Evolutionary conservation across 208 protist genomes (phyloP), one percentile per base, ranked within the genome.

Genomic region (Leishmania mexicana): DNA sequence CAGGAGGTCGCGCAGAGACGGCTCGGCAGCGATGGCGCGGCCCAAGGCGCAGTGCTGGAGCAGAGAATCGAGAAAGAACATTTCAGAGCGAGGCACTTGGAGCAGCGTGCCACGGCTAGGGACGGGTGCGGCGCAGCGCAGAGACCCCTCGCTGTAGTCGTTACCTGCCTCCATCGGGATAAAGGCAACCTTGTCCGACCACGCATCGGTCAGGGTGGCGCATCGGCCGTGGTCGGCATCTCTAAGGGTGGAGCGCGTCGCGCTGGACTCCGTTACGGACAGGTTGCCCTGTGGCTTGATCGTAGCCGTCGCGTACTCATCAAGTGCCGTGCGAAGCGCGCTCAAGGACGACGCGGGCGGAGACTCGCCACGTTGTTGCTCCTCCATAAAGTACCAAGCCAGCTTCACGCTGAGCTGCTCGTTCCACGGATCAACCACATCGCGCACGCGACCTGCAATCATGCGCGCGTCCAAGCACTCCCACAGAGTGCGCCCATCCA

Each of bases 351-450:
- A 19, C 54, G 8, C 10, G 24, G 51, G 5, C 74, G 45, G 1
- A 35, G 24, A 19, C 40, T 31, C 70, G 21, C 24, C 70, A 51
- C 17, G 45, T 11, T 79, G 54, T 5, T 54, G 72, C 28, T 86
- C 75, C 42, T 68, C 53, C 0, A 96, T 51, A 49, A 91, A 92
- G 45, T 76, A 53, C 72, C 85, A 88, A 24, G 92, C 83, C 7
- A 94, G 28, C 80, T 96, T 98, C 62, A 96, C 93, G 31, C 92
- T 93, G 2, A 92, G 81, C 80, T 98, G 95, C 85, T 98, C 95
- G 64, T 94, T 96, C 93, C 95, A 98, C 40, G 58, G 57, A 79
- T 96, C 89, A 15, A 92, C 62, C 21, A 75, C 76, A 21, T n/a
- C 4, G 17, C 67, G 67, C 71, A 96, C 89, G 54, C 75, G 53